Evolutionary conservation across 805 yeast genomes (phyloP), one percentile per base, ranked within the genome.

Genomic region (Sugiyamaella marilandica): DNA sequence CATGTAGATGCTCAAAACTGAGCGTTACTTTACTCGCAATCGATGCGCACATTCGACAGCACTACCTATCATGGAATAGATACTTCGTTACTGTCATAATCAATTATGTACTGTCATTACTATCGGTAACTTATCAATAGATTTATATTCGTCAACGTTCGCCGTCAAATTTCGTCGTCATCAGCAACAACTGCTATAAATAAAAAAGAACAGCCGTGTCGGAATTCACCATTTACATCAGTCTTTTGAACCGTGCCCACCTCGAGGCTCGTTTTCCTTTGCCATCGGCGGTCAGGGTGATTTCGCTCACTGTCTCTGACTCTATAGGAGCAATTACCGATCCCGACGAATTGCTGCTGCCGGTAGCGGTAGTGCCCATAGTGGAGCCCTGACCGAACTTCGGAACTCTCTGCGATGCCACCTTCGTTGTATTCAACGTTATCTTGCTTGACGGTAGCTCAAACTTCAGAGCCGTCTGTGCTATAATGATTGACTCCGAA

Each of bases 391-490:
- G 13, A 10, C 43, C 9, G 13, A 14, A 16, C 21, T 43, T 43
- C n/a, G 33, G 46, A 2, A 35, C 26, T 10, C 24, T 37, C 46
- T 16, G 16, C 9, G 39, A 10, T 4, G 47, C 52, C 16, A 49
- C 41, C 24, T 32, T 32, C 11, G 52, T 49, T n/a, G 41, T 39
- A 13, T 33, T 13, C 16, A 53, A 47, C n/a, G 49, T 48, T 10
- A 53, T 39, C 24, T 53, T 46, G 10, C 41, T 53, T n/a, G 36
- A 41, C 10, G 39, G 39, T 2, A 41, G 45, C 34, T 49, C 43
- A 31, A 53, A 49, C 37, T 49, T 50, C 35, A 49, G n/a, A 26
- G 36, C 51, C 10, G 49, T 49, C 13, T 8, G 11, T 9, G 41
- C 37, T 8, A 53, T 29, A 11, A 53, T 18, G 2, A 31, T 50